A percentile compares a stretch with the other conserved stretches of the same genome.
These are phyloP conservation scores for Picochlorum sp. DNA, from an alignment of 139 green algal genomes.

Conservation along the genomic window DNA sequence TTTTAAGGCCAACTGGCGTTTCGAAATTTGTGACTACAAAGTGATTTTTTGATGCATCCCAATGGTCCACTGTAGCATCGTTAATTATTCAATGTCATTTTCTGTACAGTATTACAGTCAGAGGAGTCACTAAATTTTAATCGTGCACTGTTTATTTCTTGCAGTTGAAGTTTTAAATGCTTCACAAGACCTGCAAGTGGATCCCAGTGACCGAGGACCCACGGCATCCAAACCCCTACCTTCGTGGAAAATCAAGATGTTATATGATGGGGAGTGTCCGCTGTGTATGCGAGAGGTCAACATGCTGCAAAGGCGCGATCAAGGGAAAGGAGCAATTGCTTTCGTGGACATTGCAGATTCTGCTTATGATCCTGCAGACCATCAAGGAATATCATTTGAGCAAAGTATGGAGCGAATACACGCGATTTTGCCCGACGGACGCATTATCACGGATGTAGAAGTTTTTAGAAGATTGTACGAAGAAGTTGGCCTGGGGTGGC, in stretches of 20 bases:
- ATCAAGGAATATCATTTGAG: conserved; percentile 69
- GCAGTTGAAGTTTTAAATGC: too few species aligned
- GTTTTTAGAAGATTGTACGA: conserved; percentile 79
- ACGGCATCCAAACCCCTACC: too few species aligned
- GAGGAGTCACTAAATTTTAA: too few species aligned
- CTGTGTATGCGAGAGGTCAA: conserved; percentile 90
- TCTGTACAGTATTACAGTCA: too few species aligned
- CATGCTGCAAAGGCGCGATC: conserved; percentile 67
- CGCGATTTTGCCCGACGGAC: conserved; percentile 63
- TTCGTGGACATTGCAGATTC: conserved; percentile 84
- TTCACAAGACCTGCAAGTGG: too few species aligned
- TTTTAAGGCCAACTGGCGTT: too few species aligned
- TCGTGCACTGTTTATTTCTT: too few species aligned
- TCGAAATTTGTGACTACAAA: too few species aligned
- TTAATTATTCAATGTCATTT: too few species aligned
- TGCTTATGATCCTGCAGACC: conserved; percentile 52
- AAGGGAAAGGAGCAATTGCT: conserved; percentile 48
- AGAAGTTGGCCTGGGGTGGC: conserved; percentile 81
- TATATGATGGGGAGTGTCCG: conserved; percentile 72
- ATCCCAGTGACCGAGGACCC: too few species aligned
- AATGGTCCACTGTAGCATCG: too few species aligned
- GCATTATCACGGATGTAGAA: conserved; percentile 65
- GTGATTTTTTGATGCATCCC: too few species aligned
- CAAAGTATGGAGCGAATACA: conserved; percentile 83
- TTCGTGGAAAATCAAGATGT: conserved; percentile 72